Conservation (phyloP, 2,329 filamentous ascomycete species). For the Aspergillus pseudoterreus region DNA sequence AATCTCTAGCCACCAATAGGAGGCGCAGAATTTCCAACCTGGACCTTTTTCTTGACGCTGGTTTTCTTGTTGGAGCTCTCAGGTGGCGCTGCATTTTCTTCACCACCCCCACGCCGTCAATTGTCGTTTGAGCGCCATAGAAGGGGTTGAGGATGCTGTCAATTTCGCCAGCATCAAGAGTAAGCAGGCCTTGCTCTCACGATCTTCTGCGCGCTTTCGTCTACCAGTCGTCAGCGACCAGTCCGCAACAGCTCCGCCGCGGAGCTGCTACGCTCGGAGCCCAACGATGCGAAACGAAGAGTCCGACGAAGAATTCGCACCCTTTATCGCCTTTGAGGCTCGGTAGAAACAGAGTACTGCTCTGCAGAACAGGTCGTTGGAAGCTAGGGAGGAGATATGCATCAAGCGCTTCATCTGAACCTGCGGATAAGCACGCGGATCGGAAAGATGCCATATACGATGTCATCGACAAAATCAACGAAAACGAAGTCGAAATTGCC, state of each 20-base stretch:
- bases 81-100: constrained; percentile 15
- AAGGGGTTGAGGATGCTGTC: constrained; percentile 32
- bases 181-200: constrained; percentile 25
- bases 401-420: constrained; percentile 19
- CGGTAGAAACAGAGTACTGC: neutral
- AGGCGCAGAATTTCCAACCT: constrained; percentile 21
- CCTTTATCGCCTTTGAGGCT: constrained; percentile 1
- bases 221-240: constrained; percentile 15
- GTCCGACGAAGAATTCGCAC: constrained; percentile 7
- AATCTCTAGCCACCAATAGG: constrained; percentile 23
- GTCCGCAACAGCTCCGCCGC: constrained; percentile 22
- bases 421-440: constrained; percentile 13
- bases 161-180: constrained; percentile 26
- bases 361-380: constrained; percentile 3
- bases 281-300: constrained; percentile 14
- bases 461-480: constrained; percentile 36
- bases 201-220: constrained; percentile 22
- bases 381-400: constrained; percentile 17
- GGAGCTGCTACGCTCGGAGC: constrained; percentile 20
- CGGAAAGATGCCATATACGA: constrained; percentile 30
- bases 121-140: constrained; percentile 9
- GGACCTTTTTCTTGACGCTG: constrained; percentile 23
- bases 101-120: constrained; percentile 5
- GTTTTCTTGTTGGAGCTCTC: constrained; percentile 23
- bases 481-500: constrained; percentile 32